A percentile compares a stretch with the other conserved stretches of the same genome.
Evolutionary conservation across 352 stramenopile species (phyloP).

Genomic region (Phytophthora parvispora): DNA sequence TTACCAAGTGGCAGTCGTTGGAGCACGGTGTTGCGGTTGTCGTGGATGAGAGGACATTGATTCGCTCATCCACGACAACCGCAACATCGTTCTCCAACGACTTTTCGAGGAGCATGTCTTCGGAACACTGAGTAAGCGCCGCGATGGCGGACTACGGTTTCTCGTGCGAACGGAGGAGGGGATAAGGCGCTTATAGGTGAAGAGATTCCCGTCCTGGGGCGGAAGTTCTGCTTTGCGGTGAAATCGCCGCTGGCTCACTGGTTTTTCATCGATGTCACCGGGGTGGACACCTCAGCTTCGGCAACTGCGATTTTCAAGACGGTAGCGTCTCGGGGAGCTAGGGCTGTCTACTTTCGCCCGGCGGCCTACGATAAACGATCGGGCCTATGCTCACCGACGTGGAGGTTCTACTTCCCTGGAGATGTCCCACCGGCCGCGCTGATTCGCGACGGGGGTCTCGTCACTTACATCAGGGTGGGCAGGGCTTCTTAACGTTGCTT

Average conservation of each 20-base stretch:
- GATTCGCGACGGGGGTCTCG: not conserved
- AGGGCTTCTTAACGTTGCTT: not conserved
- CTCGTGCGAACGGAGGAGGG: not conserved
- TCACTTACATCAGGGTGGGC: not conserved
- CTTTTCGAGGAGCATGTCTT: not conserved
- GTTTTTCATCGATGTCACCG: not conserved
- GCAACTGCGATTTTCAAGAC: not conserved
- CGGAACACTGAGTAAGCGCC: not conserved
- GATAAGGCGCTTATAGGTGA: not conserved
- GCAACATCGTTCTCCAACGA: not conserved
- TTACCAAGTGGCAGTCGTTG: too few relatives aligned
- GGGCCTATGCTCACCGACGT: not conserved
- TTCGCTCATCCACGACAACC: not conserved
- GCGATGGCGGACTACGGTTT: not conserved
- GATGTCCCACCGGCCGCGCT: not conserved
- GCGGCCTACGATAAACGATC: not conserved
- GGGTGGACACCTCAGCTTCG: not conserved
- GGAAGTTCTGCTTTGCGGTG: not conserved
- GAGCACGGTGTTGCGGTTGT: too few relatives aligned
- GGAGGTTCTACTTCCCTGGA: not conserved
- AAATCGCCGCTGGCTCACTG: not conserved
- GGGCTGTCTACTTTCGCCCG: not conserved
- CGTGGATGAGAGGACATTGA: too few relatives aligned
- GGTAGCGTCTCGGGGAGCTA: not conserved
- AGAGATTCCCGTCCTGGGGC: not conserved